These are phyloP conservation scores for Sporothrix humicola DNA, from an alignment of 2,329 filamentous ascomycete genomes.

Conservation along the genomic window DNA sequence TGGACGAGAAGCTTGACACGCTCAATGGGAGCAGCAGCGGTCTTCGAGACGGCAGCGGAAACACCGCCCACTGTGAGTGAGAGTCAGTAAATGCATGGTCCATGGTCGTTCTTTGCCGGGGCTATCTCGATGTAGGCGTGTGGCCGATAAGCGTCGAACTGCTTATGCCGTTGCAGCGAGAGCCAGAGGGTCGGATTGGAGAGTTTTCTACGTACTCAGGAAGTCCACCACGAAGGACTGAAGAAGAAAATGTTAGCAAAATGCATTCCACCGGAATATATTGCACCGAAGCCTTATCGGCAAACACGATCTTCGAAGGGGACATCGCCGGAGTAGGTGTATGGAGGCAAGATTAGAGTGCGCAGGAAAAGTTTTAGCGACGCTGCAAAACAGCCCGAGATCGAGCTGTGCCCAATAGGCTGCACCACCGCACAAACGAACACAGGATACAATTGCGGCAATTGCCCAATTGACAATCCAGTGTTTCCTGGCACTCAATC, in stretches of 20 bases:
- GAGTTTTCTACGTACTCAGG: conserved; percentile 79
- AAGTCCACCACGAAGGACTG: conserved; percentile 97
- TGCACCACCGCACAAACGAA: neutral
- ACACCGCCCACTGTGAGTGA: conserved; percentile 90
- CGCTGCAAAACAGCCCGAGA: neutral
- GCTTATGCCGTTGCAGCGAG: neutral
- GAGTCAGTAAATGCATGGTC: conserved; percentile 34
- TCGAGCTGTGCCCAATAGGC: neutral
- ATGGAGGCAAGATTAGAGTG: neutral
- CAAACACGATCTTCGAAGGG: neutral
- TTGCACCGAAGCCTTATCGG: neutral
- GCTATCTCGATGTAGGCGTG: neutral
- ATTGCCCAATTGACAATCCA: conserved; percentile 26
- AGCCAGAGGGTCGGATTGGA: conserved; percentile 25
- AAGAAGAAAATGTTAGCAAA: conserved; percentile 44
- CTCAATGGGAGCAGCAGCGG: conserved; percentile 99
- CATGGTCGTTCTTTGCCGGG: neutral
- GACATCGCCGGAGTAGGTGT: neutral
- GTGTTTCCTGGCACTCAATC: neutral
- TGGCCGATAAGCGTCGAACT: conserved; percentile 22
- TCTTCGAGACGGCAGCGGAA: conserved; percentile 99
- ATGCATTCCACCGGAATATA: neutral
- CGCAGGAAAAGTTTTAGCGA: conserved; percentile 16
- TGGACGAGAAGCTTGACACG: conserved; percentile 99
- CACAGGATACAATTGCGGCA: conserved; percentile 8